These are phyloP conservation scores for Aspergillus sp. DNA, from an alignment of 2,329 filamentous ascomycete species.

Conservation along the genomic window DNA sequence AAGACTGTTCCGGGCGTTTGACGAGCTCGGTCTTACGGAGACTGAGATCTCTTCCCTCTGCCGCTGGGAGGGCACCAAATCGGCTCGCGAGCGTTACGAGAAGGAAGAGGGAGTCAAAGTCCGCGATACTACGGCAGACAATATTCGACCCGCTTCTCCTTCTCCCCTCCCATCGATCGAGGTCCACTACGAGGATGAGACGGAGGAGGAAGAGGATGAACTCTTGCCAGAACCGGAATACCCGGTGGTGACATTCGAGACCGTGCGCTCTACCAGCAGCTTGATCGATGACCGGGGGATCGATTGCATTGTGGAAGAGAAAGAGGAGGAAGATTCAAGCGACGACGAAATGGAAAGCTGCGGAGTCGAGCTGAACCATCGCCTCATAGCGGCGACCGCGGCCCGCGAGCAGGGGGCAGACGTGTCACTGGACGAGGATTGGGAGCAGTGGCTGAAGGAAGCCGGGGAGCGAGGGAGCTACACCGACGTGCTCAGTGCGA, in stretches of 20 bases:
- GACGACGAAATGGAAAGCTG: slow-evolving; percentile 54
- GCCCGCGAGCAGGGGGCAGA: slow-evolving; percentile 53
- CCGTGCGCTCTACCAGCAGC: slow-evolving; percentile 27
- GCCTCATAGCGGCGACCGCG: slow-evolving; percentile 55
- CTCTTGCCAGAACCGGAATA: slow-evolving; percentile 27
- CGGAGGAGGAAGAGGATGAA: slow-evolving; percentile 11
- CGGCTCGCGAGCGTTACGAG: slow-evolving; percentile 49
- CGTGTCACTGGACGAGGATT: slow-evolving; percentile 49
- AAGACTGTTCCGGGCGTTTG: slow-evolving; percentile 62
- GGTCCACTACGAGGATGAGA: slow-evolving; percentile 34
- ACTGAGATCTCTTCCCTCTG: slow-evolving; percentile 64
- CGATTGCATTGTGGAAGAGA: slow-evolving; percentile 26
- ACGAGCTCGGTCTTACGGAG: slow-evolving; percentile 59
- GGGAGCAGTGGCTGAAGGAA: slow-evolving; percentile 62
- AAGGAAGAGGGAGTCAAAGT: slow-evolving; percentile 61
- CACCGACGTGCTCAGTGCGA: slow-evolving; percentile 43
- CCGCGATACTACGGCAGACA: slow-evolving; percentile 62
- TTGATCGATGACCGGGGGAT: slow-evolving; percentile 28
- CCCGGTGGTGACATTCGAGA: slow-evolving; percentile 23
- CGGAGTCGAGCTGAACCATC: slow-evolving; percentile 55
- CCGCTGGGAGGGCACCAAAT: slow-evolving; percentile 58
- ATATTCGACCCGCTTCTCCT: slow-evolving; percentile 55
- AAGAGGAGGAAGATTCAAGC: slow-evolving; percentile 46
- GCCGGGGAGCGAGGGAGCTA: slow-evolving; percentile 54
- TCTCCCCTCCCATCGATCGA: slow-evolving; percentile 34